A percentile compares a stretch with the other conserved stretches of the same genome.
Conservation (phyloP, 208 protist genomes). For the Ichthyophonus hoferi region DNA sequence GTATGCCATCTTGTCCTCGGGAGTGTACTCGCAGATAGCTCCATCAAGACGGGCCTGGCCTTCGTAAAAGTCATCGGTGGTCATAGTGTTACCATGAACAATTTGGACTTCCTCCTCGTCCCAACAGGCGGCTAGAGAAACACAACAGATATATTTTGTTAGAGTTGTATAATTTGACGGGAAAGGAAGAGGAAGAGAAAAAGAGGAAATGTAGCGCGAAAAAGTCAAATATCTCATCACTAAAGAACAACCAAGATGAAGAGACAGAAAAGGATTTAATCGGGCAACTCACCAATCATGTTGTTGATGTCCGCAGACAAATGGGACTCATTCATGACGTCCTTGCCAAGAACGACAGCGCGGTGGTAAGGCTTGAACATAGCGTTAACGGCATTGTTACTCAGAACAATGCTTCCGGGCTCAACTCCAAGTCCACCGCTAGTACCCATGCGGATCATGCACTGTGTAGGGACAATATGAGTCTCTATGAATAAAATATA, state of each 20-base stretch:
- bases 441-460: conserved; percentile 14
- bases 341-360: conserved; percentile 6
- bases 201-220: neutral
- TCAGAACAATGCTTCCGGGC: conserved; percentile 35
- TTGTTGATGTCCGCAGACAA: neutral
- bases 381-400: conserved; percentile 24
- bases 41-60: conserved; percentile 46
- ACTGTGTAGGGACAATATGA: too few species aligned
- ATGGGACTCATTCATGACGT: neutral
- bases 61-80: conserved; percentile 50
- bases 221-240: too few species aligned
- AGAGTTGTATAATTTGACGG: too few species aligned
- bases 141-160: too few species aligned
- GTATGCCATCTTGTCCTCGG: conserved; percentile 38
- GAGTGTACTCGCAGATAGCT: conserved; percentile 43
- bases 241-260: too few species aligned
- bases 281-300: neutral
- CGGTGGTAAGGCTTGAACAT: conserved; percentile 24
- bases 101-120: neutral
- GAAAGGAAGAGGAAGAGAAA: neutral
- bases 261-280: too few species aligned
- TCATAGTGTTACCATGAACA: conserved; percentile 41
- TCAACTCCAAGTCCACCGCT: conserved; percentile 35
- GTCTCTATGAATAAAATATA: too few species aligned
- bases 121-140: too few species aligned